phyloP scores from a whole-genome alignment of 805 yeast species.

The Ascoidea tarda region DNA sequence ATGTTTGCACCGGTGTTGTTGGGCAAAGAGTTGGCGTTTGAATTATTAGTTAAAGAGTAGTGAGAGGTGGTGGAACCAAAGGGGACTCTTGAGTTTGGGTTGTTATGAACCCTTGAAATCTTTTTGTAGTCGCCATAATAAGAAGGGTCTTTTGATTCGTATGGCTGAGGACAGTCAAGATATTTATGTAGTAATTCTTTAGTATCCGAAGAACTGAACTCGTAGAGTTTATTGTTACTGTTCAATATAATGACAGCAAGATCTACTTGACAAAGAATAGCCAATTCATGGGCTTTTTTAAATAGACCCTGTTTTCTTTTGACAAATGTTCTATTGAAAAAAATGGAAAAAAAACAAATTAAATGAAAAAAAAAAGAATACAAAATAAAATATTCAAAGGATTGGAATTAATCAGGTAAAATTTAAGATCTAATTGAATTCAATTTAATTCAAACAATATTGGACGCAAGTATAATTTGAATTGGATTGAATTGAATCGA shows the following conservation, averaged over 20 bases:
- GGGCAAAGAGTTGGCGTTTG: constrained; percentile 9
- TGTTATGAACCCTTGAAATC: constrained; percentile 14
- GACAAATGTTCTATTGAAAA: constrained; percentile 54
- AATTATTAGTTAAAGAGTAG: constrained; percentile 4
- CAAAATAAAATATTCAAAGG: not conserved
- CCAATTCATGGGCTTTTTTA: constrained; percentile 45
- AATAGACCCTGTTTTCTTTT: constrained; percentile 92
- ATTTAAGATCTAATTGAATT: no score
- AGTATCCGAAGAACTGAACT: constrained; percentile 64
- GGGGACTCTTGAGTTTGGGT: not conserved
- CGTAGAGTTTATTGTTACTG: constrained; percentile 62
- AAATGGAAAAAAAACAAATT: constrained; percentile 8
- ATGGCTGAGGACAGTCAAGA: constrained; percentile 19
- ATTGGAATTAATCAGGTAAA: not conserved
- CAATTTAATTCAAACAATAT: no score
- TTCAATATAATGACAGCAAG: constrained; percentile 83
- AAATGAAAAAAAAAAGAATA: not conserved
- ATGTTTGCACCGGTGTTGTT: not conserved
- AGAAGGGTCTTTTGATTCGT: constrained; percentile 50
- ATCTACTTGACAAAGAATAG: constrained; percentile 87
- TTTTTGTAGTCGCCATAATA: constrained; percentile 51
- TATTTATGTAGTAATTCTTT: constrained; percentile 30
- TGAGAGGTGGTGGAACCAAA: not conserved
- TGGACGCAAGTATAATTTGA: no score
- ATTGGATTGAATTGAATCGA: no score